Evolutionary conservation across 1,139 yeast genomes (phyloP), one percentile per base, ranked within the genome.

Genomic region (Yamadazyma triangularis): DNA sequence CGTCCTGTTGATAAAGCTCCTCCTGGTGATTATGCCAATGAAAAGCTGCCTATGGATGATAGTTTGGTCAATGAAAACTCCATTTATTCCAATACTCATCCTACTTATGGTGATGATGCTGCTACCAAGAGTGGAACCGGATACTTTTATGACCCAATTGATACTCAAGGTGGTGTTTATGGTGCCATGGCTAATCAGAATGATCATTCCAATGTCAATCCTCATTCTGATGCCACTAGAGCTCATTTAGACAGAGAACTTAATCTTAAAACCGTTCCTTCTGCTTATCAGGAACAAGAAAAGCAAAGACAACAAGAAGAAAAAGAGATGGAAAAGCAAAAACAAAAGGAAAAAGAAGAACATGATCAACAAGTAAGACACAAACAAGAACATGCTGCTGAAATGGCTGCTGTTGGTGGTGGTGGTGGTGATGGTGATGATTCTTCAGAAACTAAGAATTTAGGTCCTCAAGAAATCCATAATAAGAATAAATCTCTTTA

Each of bases 11-110:
- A 45, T 5, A 53, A 47, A 28, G 51, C 46, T 19, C 45, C 47
- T 14, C 48, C 58, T 3, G 68, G 69, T 2, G 68, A 63, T 41
- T 62, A 42, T 33, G 36, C 67, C 31, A 58, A 58, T 39, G 46
- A 51, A 16, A 60, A 62, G 42, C 32, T 37, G 13, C 64, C 67
- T 13, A 50, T 51, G 24, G 62, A 60, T 29, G 45, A 47, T 12
- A 27, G 47, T 12, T 44, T 55, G 25, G 42, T 48, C 13, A 38
- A 33, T 13, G 27, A 33, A 4, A 40, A 32, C 4, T 24, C 35
- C 4, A 15, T 38, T 14, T 37, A 36, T 18, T 24, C 34, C 13
- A 60, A 60, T 42, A 31, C 39, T 12, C 31, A 47, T 16, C 62
- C 64, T 7, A 34, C 33, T 4, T 62, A 61, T 39, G 50, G 51